These are phyloP conservation scores for Claviceps maximensis DNA, from an alignment of 2,329 filamentous ascomycete genomes.

Conservation along the genomic window DNA sequence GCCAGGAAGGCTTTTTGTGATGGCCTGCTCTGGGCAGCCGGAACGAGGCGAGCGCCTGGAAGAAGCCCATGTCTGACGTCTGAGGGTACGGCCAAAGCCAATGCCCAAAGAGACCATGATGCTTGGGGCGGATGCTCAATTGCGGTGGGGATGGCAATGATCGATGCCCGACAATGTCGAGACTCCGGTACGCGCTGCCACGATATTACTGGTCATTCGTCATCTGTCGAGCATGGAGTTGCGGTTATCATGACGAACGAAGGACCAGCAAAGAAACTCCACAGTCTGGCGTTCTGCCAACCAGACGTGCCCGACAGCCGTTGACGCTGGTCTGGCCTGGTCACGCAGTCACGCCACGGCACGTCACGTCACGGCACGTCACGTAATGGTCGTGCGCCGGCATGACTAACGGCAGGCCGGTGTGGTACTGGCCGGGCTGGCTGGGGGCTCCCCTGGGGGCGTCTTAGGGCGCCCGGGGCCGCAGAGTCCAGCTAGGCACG, in stretches of 20 bases:
- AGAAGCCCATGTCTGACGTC: slow-evolving; percentile 18
- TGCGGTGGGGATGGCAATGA: neutral
- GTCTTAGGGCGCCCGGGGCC: too few species aligned
- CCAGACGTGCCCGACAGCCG: too few species aligned
- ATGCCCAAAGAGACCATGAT: slow-evolving; percentile 20
- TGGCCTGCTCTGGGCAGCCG: slow-evolving; percentile 11
- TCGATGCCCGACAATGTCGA: neutral
- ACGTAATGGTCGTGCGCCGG: too few species aligned
- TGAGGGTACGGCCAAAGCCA: slow-evolving; percentile 20
- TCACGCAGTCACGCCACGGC: too few species aligned
- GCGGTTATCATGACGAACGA: neutral
- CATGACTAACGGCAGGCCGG: too few species aligned
- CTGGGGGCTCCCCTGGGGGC: too few species aligned
- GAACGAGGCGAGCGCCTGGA: slow-evolving; percentile 17
- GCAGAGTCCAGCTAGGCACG: too few species aligned
- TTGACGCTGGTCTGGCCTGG: too few species aligned
- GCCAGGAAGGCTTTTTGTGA: neutral
- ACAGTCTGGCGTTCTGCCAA: neutral
- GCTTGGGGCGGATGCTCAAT: neutral
- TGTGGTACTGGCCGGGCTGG: too few species aligned
- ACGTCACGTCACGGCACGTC: too few species aligned
- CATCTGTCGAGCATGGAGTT: neutral
- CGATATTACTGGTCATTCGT: neutral
- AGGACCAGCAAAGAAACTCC: neutral
- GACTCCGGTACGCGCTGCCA: neutral